These are phyloP conservation scores for Pythium phragmitis DNA, from an alignment of 352 stramenopile genomes.

Conservation along the genomic window DNA sequence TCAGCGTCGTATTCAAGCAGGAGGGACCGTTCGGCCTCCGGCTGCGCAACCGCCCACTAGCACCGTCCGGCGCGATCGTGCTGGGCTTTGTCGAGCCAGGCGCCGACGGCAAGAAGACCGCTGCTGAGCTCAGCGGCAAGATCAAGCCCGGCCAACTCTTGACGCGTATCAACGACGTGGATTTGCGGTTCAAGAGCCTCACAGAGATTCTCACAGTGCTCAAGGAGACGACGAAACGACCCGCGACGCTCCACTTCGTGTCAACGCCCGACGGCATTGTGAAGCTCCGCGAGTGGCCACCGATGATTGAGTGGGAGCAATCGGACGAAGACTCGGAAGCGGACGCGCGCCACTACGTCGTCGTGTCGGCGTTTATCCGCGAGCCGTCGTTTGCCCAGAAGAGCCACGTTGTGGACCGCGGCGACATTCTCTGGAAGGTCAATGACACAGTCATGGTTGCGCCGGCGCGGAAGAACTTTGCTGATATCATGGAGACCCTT, in stretches of 20 bases:
- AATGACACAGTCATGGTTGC: conserved; percentile 56
- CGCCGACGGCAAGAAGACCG: conserved; percentile 49
- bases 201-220: conserved; percentile 58
- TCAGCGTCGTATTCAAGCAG: conserved; percentile 68
- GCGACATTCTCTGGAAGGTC: conserved; percentile 67
- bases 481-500: conserved; percentile 60
- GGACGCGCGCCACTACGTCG: conserved; percentile 63
- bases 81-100: conserved; percentile 57
- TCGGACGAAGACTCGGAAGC: conserved; percentile 49
- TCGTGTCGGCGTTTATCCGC: conserved; percentile 64
- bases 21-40: conserved; percentile 72
- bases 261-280: conserved; percentile 76
- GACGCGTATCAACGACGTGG: conserved; percentile 60
- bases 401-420: conserved; percentile 51
- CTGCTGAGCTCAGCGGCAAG: conserved; percentile 68
- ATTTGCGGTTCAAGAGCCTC: conserved; percentile 67
- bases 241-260: conserved; percentile 72
- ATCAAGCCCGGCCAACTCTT: conserved; percentile 70
- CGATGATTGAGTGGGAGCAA: conserved; percentile 75
- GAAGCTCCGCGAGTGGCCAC: conserved; percentile 77
- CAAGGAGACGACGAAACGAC: conserved; percentile 54
- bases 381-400: conserved; percentile 76
- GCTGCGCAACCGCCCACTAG: conserved; percentile 68
- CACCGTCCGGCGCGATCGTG: conserved; percentile 70
- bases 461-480: conserved; percentile 47